Base-by-base conservation (phyloP, 495 filamentous ascomycete genomes). In the Lepraria neglecta region DNA sequence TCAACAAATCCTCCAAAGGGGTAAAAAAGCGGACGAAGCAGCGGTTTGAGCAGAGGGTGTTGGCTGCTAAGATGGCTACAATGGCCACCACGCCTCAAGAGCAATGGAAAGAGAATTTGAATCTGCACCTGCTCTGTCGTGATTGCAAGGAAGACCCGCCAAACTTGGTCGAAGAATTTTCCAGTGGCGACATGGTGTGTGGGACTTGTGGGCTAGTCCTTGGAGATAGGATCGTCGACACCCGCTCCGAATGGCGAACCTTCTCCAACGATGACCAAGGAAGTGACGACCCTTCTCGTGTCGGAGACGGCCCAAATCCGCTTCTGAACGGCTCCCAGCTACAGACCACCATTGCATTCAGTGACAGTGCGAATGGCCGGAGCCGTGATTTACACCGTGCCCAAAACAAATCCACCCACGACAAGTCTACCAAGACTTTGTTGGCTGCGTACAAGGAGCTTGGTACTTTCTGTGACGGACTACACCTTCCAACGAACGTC, bases 221-320 rank as follows among this genome's bases (percentile, higher is more conserved):
- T 40, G 86, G 86, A 55, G 89, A 92, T 70, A 87, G 91, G 62
- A 89, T 94, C 67, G 90, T 98, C 58, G 94, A 97, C 68, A 91
- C 90, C 62, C 87, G 95, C 55, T 96, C 91, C 55, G 94, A 98
- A 77, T 98, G 94, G 94, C 90, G 94, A 68, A 98, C 95, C 9
- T 98, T 98, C 74, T 87, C 90, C 61, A 97, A 96, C 74, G 94
- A 98, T 67, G 95, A 98, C 68, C 89, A 95, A 72, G 83, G 82
- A 58, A 90, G 87, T 70, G 94, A 97, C 65, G 94, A 98, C 70
- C 94, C 94, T 1, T 95, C 89, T 56, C 94, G 94, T 90, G 94
- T 98, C 66, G 94, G 94, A 74, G 94, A 97, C 55, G 90, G 84
- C 0, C 82, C 84, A 44, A 96, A 97, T 67, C 82, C 87, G 21